Evolutionary conservation across 2,329 filamentous ascomycete genomes (phyloP), one percentile per base, ranked within the genome.

Genomic region (Raffaelea ambrosiae): DNA sequence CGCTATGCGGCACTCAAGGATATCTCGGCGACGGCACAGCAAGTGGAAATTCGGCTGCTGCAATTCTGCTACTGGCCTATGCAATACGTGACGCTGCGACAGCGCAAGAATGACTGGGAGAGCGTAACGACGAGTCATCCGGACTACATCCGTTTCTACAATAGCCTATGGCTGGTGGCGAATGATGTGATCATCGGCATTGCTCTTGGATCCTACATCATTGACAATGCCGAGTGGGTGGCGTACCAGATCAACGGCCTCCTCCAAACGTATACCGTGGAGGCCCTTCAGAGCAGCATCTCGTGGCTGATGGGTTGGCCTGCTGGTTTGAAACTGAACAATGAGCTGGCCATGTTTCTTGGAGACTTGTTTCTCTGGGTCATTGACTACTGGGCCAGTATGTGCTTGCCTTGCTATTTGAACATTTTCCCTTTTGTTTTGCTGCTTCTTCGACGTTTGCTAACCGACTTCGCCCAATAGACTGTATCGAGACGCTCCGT

Each of bases 41-140:
- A 98, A 65, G 83, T 98, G 33, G 93, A 98, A 66, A 96, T 98
- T 54, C 86, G 93, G 5, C 75, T 98, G 20, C 89, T 97, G 62
- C 93, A 98, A 62, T 97, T 97, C 61, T 97, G 91, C 66, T 98
- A 98, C 64, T 97, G 91, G 90, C 94, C 93, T 2, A 88, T 95
- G 66, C 91, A 98, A 63, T 96, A 97, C 61, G 76, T 91, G 40
- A 97, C 89, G 16, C 67, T 98, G 42, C 84, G 90, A n/a, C 83
- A 87, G 60, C 77, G 90, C 36, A 94, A 95, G 61, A 82, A 84
- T 53, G 88, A 95, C 57, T 97, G 93, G 91, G 87, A 89, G 50
- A 97, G 91, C 62, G 86, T 97, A 48, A 96, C 90, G 0, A 93
- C 85, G 43, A 95, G 85, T 58, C 91, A 98, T 64, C 88, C 91